Conservation (phyloP, 2,329 filamentous ascomycete genomes). For the Lasiodiplodia sp. region DNA sequence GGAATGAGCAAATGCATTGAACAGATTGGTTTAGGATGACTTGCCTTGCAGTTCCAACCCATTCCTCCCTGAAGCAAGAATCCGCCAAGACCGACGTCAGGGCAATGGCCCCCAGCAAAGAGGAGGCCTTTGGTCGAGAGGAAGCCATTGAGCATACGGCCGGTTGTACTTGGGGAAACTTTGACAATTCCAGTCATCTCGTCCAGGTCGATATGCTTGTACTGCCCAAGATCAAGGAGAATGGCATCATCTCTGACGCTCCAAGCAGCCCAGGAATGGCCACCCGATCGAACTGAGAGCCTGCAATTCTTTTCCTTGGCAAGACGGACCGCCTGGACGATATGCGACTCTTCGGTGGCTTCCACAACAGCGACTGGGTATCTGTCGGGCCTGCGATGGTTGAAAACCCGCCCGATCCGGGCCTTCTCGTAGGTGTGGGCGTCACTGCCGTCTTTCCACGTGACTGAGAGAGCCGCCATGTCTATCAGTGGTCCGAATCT, state of each 20-base stretch:
- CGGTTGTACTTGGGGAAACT: constrained; percentile 59
- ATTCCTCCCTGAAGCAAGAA: constrained; percentile 65
- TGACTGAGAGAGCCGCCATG: constrained; percentile 30
- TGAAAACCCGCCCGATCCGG: constrained; percentile 55
- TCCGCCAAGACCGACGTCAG: constrained; percentile 64
- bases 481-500: neutral
- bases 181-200: constrained; percentile 46
- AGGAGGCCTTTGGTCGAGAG: constrained; percentile 51
- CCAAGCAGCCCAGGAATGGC: constrained; percentile 60
- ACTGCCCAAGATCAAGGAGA: constrained; percentile 51
- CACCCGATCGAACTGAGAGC: constrained; percentile 58
- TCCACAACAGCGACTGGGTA: constrained; percentile 53
- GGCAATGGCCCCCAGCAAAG: constrained; percentile 64
- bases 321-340: constrained; percentile 43
- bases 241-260: constrained; percentile 57
- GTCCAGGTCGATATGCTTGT: constrained; percentile 52
- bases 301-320: constrained; percentile 46
- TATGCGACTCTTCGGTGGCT: constrained; percentile 42
- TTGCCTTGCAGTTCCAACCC: constrained; percentile 64
- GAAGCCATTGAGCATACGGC: constrained; percentile 51
- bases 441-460: constrained; percentile 32
- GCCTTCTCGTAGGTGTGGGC: constrained; percentile 45
- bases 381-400: constrained; percentile 49
- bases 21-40: constrained; percentile 30
- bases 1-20: neutral